These are phyloP conservation scores for Boletus coccyginus DNA, from an alignment of 768 basidiomycete species.

Conservation along the genomic window DNA sequence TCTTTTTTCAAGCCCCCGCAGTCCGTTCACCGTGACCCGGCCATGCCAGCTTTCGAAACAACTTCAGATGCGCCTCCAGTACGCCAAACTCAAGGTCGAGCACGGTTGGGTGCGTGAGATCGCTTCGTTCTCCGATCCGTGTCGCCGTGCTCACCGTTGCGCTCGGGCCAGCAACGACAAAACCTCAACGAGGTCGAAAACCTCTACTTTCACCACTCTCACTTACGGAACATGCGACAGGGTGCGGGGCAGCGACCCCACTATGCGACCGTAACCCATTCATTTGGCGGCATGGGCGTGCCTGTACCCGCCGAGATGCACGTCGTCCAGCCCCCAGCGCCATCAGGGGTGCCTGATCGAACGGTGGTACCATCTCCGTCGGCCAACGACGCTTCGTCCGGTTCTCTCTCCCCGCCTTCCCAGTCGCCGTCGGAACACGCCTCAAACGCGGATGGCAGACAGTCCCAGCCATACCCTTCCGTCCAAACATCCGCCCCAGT, in stretches of 20 bases:
- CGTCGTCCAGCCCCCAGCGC: slow-evolving; percentile 11
- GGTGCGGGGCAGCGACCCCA: slow-evolving; percentile 19
- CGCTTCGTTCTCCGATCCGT: not conserved
- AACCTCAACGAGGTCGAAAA: slow-evolving; percentile 81
- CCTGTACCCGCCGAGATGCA: slow-evolving; percentile 6
- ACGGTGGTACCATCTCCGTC: slow-evolving; percentile 8
- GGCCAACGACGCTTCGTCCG: not conserved
- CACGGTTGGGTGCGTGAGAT: slow-evolving; percentile 62
- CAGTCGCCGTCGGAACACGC: slow-evolving; percentile 4
- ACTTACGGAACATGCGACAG: slow-evolving; percentile 36
- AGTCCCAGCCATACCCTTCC: not conserved
- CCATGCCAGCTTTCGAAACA: slow-evolving; percentile 60
- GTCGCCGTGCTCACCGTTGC: not conserved
- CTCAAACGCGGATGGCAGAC: not conserved
- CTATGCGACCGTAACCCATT: not conserved
- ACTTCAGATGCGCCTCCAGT: slow-evolving; percentile 70
- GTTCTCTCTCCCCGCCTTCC: slow-evolving; percentile 2
- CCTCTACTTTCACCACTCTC: slow-evolving; percentile 74
- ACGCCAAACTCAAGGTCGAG: slow-evolving; percentile 76
- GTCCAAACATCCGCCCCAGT: not conserved
- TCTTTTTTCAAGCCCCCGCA: not conserved
- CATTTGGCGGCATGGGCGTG: not conserved
- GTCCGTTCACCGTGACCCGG: not conserved
- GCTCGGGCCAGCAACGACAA: slow-evolving; percentile 59
- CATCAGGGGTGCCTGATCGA: slow-evolving; percentile 13